Base-by-base conservation (phyloP, 805 yeast species). In the Candida yuanshanica region DNA sequence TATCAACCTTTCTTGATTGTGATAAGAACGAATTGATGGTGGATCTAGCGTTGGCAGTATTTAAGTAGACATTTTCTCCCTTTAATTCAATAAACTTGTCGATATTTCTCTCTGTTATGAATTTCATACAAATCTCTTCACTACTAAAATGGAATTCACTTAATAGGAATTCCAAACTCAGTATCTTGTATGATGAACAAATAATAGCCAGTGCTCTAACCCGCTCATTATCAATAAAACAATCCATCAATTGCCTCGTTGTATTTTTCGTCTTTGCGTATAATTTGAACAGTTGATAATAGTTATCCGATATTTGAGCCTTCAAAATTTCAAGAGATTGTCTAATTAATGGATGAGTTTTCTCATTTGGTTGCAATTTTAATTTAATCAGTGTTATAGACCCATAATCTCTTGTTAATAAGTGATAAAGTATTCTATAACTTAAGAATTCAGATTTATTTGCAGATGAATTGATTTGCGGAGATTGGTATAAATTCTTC, bases 401-500 rank as follows among this genome's bases (percentile, higher is more conserved):
- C 45, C 53, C 55, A 46, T 63, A 63, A 59, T 86, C 86, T 37
- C 75, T 77, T 10, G 95, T 89, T 50, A 88, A 72, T 36, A 88
- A 64, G 63, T 79, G 74, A 59, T 90, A 90, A 4, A 89, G 67
- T 11, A 88, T 69, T 41, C 88, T 69, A 60, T 86, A 90, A 36
- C 86, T 72, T 31, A 78, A 61, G 53, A 86, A 87, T 56, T 90
- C 96, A 36, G 70, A 65, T 49, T 69, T 62, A 41, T 67, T 66
- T 12, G 66, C 58, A 10, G 68, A 64, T 4, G 58, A 55, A 24
- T 49, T 51, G n/a, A 64, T 56, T 8, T 63, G 60, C 6, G 66
- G 65, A 20, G 53, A 51, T 21, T 67, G 74, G 55, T 83, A 90
- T 20, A 90, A 65, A 35, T 73, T 68, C 47, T 76, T 76, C 38